Base-by-base conservation (phyloP, 2,329 filamentous ascomycete species). In the Sporothrix mexicana region DNA sequence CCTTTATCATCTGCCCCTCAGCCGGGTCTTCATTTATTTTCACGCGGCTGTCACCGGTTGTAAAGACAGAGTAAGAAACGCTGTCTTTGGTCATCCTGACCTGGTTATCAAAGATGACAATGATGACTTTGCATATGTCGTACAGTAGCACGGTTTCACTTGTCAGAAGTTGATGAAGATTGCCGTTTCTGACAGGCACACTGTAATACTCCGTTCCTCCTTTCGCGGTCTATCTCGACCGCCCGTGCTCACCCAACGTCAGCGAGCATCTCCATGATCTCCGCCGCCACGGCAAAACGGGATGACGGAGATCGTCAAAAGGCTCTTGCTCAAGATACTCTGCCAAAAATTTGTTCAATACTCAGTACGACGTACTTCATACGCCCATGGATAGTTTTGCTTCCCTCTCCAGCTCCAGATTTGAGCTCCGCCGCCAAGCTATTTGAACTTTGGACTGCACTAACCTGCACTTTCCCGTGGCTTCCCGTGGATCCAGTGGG, bases 401-500 rank as follows among this genome's bases (percentile, higher is more conserved):
- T 12, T 20, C 30, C 20, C 20, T 9, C 41, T 25, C 61, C n/a
- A 47, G 61, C 41, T 66, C 47, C 61, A 41, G 61, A 41, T 66
- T 66, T 17, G n/a, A 36, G 4, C 30, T 51, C 59, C 59, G n/a
- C 36, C 41, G 36, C 59, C 41, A 25, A 25, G 1, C 17, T n/a
- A 20, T 43, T 43, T 41, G 36, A n/a, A 43, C 8, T 3, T 43
- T 47, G 30, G 30, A 47, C n/a, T 5, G n/a, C 23, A 47, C 61
- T 13, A 57, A 15, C 15, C 43, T 62, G 4, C 12, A 10, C 17
- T 13, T 64, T 64, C 36, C 59, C 59, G 59, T 20, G 43, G 59
- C 59, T 17, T 62, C 59, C 59, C 59, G 59, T 62, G 59, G 59
- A 36, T n/a, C 59, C 43, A 45, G 12, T 49, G n/a, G 20, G 20